These are phyloP conservation scores for Amanita jacksonii DNA, from an alignment of 768 basidiomycete species.

Conservation along the genomic window DNA sequence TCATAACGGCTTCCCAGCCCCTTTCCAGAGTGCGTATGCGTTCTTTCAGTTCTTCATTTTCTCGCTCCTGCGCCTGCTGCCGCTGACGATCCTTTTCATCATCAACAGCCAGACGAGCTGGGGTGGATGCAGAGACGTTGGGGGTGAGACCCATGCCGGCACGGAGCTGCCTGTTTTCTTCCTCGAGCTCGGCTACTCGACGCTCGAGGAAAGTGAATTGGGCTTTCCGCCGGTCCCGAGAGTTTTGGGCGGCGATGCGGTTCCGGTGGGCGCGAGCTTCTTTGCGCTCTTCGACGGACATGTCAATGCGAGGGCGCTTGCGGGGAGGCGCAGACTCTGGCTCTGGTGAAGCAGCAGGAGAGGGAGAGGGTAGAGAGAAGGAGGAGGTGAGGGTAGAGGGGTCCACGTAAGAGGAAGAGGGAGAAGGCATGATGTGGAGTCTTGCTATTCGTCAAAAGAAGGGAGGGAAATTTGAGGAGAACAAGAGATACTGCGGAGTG, in stretches of 20 bases:
- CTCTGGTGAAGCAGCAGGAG: too few relatives aligned
- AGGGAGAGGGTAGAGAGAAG: conserved; percentile 14
- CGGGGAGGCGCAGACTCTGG: conserved; percentile 44
- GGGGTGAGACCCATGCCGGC: conserved; percentile 32
- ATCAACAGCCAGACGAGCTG: conserved; percentile 17
- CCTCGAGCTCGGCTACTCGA: conserved; percentile 65
- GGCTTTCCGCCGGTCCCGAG: conserved; percentile 81
- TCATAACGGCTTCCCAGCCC: conserved; percentile 75
- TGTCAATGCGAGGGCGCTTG: conserved; percentile 61
- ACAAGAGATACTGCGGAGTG: conserved; percentile 23
- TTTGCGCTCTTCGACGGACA: conserved; percentile 67
- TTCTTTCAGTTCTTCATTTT: conserved; percentile 70
- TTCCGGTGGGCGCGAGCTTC: conserved; percentile 88
- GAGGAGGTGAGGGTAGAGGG: conserved; percentile 23
- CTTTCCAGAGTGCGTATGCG: conserved; percentile 70
- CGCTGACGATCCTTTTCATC: conserved; percentile 38
- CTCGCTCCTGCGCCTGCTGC: conserved; percentile 34
- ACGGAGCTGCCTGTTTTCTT: conserved; percentile 71
- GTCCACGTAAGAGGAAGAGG: conserved; percentile 18
- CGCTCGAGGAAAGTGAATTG: conserved; percentile 65
- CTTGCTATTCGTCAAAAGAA: conserved; percentile 9
- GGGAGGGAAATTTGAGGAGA: conserved; percentile 11
- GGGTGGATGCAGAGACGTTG: conserved; percentile 12
- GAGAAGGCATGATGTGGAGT: not conserved
- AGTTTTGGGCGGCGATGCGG: conserved; percentile 89